phyloP scores from a whole-genome alignment of 345 rosid genomes.

The Eucalyptus pumila region DNA sequence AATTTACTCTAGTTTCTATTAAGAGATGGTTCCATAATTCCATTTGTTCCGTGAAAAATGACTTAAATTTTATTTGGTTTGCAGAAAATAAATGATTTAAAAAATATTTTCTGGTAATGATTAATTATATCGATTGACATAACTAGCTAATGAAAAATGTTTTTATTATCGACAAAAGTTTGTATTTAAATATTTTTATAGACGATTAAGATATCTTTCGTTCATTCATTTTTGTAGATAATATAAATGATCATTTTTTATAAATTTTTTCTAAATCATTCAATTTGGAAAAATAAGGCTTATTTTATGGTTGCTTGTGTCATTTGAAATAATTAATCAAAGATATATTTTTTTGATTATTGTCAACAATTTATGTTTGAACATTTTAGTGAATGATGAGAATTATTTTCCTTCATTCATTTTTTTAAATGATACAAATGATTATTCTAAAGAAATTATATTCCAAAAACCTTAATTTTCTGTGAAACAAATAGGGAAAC shows the following conservation, averaged over 20 bases:
- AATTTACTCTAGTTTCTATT: neutral
- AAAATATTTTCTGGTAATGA: neutral
- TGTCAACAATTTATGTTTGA: too few relatives aligned
- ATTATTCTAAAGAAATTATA: too few relatives aligned
- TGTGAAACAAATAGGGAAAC: neutral
- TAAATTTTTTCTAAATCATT: too few relatives aligned
- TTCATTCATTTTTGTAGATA: neutral
- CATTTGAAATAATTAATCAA: neutral
- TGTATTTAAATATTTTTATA: neutral
- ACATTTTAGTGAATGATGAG: rapidly evolving
- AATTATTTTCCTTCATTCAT: too few relatives aligned
- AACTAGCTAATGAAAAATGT: too few relatives aligned
- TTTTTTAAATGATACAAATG: too few relatives aligned
- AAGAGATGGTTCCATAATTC: neutral
- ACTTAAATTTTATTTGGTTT: neutral
- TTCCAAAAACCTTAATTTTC: too few relatives aligned
- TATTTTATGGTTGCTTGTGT: neutral
- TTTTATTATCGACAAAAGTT: rapidly evolving
- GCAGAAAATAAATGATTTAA: neutral
- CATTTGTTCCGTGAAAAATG: neutral
- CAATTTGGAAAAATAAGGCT: neutral
- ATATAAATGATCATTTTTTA: neutral
- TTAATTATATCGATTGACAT: neutral
- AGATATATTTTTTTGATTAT: too few relatives aligned
- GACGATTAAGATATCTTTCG: neutral